A percentile compares a stretch with the other conserved stretches of the same genome.
These are phyloP conservation scores for Phaffomyces thermotolerans DNA, from an alignment of 805 yeast genomes.

Conservation along the genomic window DNA sequence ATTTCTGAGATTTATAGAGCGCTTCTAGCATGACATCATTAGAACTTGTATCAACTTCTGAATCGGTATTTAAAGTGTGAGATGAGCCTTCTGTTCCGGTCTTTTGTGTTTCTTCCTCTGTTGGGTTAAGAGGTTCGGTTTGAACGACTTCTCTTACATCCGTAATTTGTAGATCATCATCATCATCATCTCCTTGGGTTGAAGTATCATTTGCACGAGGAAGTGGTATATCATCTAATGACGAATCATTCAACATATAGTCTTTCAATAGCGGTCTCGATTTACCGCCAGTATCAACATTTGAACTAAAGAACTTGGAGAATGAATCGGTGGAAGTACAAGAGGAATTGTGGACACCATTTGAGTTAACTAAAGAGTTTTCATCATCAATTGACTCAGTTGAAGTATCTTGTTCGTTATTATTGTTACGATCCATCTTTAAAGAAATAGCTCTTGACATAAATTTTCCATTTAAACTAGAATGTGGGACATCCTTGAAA, in stretches of 20 bases:
- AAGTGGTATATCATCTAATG: slow-evolving; percentile 2
- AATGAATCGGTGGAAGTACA: slow-evolving; percentile 9
- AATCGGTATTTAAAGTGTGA: neutral
- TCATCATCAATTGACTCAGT: slow-evolving; percentile 5
- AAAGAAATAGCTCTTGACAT: slow-evolving; percentile 18
- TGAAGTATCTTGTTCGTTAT: neutral
- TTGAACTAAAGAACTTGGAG: slow-evolving; percentile 6
- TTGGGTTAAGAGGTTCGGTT: neutral
- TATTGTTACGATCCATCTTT: slow-evolving; percentile 9
- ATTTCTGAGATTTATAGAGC: slow-evolving; percentile 31
- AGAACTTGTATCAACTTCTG: slow-evolving; percentile 15
- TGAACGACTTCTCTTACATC: slow-evolving; percentile 27
- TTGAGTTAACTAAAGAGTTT: neutral
- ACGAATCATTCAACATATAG: slow-evolving; percentile 3
- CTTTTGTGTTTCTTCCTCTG: neutral
- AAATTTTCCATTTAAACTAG: slow-evolving; percentile 17
- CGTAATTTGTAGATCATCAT: slow-evolving; percentile 34
- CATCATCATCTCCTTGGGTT: slow-evolving; percentile 5
- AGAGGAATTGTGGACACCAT: neutral
- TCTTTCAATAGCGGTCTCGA: neutral
- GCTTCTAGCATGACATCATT: slow-evolving; percentile 34
- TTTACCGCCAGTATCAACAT: slow-evolving; percentile 4
- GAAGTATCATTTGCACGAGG: neutral
- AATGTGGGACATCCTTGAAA: slow-evolving; percentile 18
- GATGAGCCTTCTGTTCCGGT: too few species aligned